Percentiles rank a stretch among this genome's conserved stretches.
Conservation (phyloP, 345 rosid genomes). For the Euphorbia lathyris region DNA sequence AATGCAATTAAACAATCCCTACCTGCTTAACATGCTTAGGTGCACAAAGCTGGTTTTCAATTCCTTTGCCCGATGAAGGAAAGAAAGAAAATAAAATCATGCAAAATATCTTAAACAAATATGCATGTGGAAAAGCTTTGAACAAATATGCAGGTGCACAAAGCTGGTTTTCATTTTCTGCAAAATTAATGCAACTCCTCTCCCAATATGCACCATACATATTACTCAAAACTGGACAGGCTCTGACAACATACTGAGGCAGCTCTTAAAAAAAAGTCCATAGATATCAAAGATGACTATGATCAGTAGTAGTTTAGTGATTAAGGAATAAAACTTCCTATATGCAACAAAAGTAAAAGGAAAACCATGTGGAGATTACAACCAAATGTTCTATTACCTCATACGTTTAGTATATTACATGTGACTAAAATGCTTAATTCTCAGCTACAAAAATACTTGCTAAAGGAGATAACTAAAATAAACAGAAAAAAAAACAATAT, state of each 20-base stretch:
- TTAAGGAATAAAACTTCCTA: background rate
- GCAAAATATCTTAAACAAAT: conserved; percentile 9
- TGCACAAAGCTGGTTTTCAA: conserved; percentile 77
- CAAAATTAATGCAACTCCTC: conserved; percentile 56
- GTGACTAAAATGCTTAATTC: conserved; percentile 1
- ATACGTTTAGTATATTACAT: background rate
- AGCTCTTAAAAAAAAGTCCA: conserved; percentile 76
- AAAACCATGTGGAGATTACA: background rate
- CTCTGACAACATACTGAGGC: conserved; percentile 71
- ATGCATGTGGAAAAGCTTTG: background rate
- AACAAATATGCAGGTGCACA: background rate
- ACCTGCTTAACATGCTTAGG: conserved; percentile 83
- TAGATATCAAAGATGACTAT: conserved; percentile 15
- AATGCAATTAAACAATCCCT: conserved; percentile 18
- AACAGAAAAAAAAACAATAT: background rate
- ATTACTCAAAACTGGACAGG: conserved; percentile 57
- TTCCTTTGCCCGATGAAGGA: conserved; percentile 64
- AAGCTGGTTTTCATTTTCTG: background rate
- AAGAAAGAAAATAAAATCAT: conserved; percentile 14
- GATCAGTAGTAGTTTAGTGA: conserved; percentile 6
- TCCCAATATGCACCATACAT: conserved; percentile 80
- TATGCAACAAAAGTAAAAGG: conserved; percentile 10
- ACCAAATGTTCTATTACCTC: background rate
- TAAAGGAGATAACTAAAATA: background rate
- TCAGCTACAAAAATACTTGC: background rate